phyloP scores from a whole-genome alignment of 1,139 yeast genomes.

The Yamadazyma friedrichii region DNA sequence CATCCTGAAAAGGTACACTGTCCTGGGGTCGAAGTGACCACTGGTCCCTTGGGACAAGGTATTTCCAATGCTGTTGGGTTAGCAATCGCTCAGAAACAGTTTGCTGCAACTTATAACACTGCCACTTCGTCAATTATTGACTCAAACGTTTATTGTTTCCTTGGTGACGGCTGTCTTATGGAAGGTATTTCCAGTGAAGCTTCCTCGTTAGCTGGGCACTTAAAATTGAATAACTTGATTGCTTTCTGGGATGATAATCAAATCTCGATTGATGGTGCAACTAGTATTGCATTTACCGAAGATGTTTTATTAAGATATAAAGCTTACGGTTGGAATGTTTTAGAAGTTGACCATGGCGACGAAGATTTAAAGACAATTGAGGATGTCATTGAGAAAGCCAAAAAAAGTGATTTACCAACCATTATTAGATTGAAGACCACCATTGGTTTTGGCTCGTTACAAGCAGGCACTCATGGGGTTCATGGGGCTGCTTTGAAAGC shows the following conservation, averaged over 20 bases:
- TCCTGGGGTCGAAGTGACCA: conserved; percentile 95
- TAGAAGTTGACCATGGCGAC: conserved; percentile 80
- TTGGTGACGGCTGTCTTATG: conserved; percentile 98
- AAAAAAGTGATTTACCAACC: conserved; percentile 79
- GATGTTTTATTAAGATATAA: conserved; percentile 83
- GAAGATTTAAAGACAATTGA: conserved; percentile 70
- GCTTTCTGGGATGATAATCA: conserved; percentile 97
- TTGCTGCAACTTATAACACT: conserved; percentile 93
- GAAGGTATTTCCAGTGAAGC: conserved; percentile 98
- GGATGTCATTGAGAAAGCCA: conserved; percentile 72
- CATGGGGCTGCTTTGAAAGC: conserved; percentile 97
- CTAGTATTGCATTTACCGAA: conserved; percentile 90
- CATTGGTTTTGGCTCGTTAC: conserved; percentile 91
- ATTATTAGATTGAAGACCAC: conserved; percentile 86
- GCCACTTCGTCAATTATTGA: conserved; percentile 72
- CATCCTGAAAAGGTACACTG: conserved; percentile 83
- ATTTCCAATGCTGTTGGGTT: conserved; percentile 94
- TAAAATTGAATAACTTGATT: conserved; percentile 89
- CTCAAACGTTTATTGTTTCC: conserved; percentile 73
- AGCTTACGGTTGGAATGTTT: conserved; percentile 93
- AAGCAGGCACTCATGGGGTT: conserved; percentile 85
- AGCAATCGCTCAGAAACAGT: conserved; percentile 90
- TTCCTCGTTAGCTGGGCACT: conserved; percentile 92
- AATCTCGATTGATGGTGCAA: conserved; percentile 95
- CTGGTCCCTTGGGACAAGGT: conserved; percentile 99